Conservation (phyloP, 345 rosid species). For the Rhizophora apiculata region DNA sequence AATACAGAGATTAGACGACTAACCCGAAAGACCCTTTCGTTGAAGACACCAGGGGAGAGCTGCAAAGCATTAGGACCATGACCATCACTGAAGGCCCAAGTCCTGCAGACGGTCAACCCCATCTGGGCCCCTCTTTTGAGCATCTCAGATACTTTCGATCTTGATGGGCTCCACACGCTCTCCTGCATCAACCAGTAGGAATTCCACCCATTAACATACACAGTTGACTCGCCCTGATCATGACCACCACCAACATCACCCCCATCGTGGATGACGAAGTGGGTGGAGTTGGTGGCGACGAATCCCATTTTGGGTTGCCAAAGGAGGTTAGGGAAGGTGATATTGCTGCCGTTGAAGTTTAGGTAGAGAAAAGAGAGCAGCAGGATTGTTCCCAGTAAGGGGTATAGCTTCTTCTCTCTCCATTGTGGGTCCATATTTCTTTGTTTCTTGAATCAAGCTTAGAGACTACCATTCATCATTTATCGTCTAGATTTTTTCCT, state of each 20-base stretch:
- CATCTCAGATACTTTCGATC: slow-evolving; percentile 33
- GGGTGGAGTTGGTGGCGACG: slow-evolving; percentile 35
- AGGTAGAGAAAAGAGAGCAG: slow-evolving; percentile 31
- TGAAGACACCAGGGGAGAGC: slow-evolving; percentile 47
- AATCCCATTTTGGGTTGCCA: slow-evolving; percentile 42
- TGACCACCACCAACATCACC: background rate
- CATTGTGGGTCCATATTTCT: slow-evolving; percentile 21
- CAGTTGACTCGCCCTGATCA: background rate
- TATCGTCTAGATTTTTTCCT: no score
- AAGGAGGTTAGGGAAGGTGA: slow-evolving; percentile 19
- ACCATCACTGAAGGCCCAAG: slow-evolving; percentile 55
- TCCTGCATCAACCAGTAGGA: slow-evolving; percentile 42
- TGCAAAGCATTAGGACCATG: slow-evolving; percentile 33
- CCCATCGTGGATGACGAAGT: slow-evolving; percentile 26
- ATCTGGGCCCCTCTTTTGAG: slow-evolving; percentile 28
- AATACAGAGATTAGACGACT: background rate
- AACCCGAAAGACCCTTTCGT: slow-evolving; percentile 39
- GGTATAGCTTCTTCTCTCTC: slow-evolving; percentile 33
- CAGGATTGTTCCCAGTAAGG: slow-evolving; percentile 26
- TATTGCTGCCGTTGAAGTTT: slow-evolving; percentile 13
- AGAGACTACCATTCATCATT: no score
- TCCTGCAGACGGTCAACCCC: slow-evolving; percentile 52
- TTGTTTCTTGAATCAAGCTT: no score
- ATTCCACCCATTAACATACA: slow-evolving; percentile 41
- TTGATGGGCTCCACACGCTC: slow-evolving; percentile 27